A percentile compares a stretch with the other conserved stretches of the same genome.
phyloP scores from a whole-genome alignment of 2,329 filamentous ascomycete species.

The Alternaria burnsii region DNA sequence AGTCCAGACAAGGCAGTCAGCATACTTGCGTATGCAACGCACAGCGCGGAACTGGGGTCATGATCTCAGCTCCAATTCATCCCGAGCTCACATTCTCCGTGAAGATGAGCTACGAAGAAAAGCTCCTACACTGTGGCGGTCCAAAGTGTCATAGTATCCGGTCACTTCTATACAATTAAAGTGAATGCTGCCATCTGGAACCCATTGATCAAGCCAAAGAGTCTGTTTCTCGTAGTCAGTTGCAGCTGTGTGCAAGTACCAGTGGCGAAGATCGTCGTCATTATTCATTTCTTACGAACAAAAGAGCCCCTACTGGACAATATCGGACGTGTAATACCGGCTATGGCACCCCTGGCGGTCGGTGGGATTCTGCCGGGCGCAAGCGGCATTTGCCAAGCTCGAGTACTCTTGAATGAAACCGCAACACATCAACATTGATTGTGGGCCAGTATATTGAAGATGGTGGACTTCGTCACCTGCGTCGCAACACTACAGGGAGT shows the following conservation, averaged over 20 bases:
- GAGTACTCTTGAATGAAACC: background rate
- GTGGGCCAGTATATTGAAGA: background rate
- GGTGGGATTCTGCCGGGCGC: conserved; percentile 15
- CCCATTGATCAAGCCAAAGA: background rate
- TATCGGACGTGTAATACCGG: conserved; percentile 6
- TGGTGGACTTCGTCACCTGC: background rate
- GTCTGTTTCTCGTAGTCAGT: background rate
- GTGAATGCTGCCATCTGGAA: background rate
- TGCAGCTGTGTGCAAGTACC: background rate
- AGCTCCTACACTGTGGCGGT: background rate
- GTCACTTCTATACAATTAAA: background rate
- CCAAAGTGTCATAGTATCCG: background rate
- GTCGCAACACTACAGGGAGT: background rate
- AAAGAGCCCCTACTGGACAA: background rate
- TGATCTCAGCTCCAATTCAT: background rate
- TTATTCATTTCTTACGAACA: background rate
- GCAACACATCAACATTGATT: conserved; percentile 11
- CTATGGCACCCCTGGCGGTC: conserved; percentile 11
- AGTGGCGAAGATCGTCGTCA: background rate
- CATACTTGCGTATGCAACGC: background rate
- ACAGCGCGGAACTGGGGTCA: background rate
- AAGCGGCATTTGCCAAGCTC: conserved; percentile 1
- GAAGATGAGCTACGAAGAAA: background rate
- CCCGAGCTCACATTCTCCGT: background rate
- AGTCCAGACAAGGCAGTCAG: background rate